phyloP scores from a whole-genome alignment of 2,329 filamentous ascomycete genomes.

The Ophiocordyceps polyrhachis-furcata region DNA sequence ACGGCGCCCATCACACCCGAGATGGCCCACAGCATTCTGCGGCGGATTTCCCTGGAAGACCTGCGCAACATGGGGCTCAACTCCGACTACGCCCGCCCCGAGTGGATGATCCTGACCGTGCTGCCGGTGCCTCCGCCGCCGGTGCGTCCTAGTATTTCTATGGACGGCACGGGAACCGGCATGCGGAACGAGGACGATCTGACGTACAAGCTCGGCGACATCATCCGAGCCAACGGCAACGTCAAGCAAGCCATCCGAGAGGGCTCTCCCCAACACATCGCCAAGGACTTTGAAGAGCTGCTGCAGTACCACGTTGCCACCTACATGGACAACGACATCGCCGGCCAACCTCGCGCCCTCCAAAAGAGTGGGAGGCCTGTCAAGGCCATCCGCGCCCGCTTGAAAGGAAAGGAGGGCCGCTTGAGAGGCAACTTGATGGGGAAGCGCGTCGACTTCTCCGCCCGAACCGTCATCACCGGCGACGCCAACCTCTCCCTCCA shows the following conservation, averaged over 20 bases:
- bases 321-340: constrained; percentile 99
- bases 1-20: constrained; percentile 70
- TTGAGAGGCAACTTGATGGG: constrained; percentile 98
- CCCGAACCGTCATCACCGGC: constrained; percentile 97
- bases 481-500: constrained; percentile 93
- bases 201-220: constrained; percentile 97
- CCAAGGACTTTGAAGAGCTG: constrained; percentile 75
- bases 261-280: constrained; percentile 79
- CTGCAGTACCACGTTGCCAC: constrained; percentile 97
- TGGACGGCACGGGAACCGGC: constrained; percentile 83
- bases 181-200: constrained; percentile 95
- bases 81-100: constrained; percentile 83
- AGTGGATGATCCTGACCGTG: constrained; percentile 96
- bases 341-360: constrained; percentile 79
- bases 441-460: constrained; percentile 98
- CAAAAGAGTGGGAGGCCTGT: constrained; percentile 95
- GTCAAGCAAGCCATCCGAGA: constrained; percentile 81
- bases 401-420: constrained; percentile 98
- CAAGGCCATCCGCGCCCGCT: constrained; percentile 86
- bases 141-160: constrained; percentile 89
- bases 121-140: constrained; percentile 89
- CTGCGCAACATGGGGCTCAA: constrained; percentile 79
- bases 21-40: constrained; percentile 71
- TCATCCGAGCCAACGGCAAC: constrained; percentile 92
- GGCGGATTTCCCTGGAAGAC: constrained; percentile 64